Conservation (phyloP, 2,329 filamentous ascomycete genomes). For the Pyricularia grisea region DNA sequence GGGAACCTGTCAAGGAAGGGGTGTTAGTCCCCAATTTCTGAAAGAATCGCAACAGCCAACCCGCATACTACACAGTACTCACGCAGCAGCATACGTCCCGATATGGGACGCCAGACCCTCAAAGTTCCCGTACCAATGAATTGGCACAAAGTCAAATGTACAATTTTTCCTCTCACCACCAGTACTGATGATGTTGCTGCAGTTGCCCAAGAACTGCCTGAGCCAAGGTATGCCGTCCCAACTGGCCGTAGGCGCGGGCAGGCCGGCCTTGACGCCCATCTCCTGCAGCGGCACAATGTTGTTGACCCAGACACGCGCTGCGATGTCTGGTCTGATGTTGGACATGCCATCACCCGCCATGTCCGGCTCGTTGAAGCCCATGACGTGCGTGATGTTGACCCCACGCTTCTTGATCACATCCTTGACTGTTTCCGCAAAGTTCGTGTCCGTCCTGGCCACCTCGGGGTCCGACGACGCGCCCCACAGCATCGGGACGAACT, state of each 20-base stretch:
- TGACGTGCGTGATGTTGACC: conserved; percentile 54
- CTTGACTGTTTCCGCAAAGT: conserved; percentile 53
- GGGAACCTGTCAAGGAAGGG: conserved; percentile 39
- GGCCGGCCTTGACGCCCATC: conserved; percentile 56
- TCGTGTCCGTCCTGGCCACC: conserved; percentile 30
- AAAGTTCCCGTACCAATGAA: conserved; percentile 64
- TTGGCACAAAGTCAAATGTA: conserved; percentile 52
- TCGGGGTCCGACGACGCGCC: conserved; percentile 37
- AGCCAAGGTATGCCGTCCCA: conserved; percentile 57
- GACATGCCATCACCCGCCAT: conserved; percentile 47
- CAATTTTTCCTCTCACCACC: conserved; percentile 35
- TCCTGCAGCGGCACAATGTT: conserved; percentile 61
- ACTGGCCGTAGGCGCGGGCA: conserved; percentile 60
- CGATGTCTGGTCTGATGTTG: conserved; percentile 45
- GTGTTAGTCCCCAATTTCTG: not conserved
- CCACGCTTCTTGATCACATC: conserved; percentile 39
- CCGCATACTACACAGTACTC: conserved; percentile 10
- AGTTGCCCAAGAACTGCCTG: conserved; percentile 53
- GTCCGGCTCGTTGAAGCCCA: conserved; percentile 78
- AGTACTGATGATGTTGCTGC: conserved; percentile 46
- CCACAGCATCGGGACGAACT: conserved; percentile 80
- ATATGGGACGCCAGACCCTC: conserved; percentile 58
- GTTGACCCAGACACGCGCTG: conserved; percentile 60
- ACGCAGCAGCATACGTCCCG: conserved; percentile 44
- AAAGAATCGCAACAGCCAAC: not conserved